Percentiles rank a stretch among this genome's conserved stretches.
These are phyloP conservation scores for Dactylis glomerata DNA, from an alignment of 176 grass and related monocot species.

Conservation along the genomic window DNA sequence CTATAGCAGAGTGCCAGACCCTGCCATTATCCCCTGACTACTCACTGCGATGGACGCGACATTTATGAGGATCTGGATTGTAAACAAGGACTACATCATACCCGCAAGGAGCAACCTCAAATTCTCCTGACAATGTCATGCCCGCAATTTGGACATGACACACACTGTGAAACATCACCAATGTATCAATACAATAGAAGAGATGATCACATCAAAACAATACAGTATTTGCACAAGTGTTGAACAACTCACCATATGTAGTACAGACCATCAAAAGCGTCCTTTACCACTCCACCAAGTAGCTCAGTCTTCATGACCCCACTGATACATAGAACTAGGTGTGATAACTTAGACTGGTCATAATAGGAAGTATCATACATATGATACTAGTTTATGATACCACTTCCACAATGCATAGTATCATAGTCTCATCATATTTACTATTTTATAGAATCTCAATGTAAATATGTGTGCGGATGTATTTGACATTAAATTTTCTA, in stretches of 20 bases:
- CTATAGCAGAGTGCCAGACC: conserved; percentile 1
- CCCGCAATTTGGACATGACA: conserved; percentile 47
- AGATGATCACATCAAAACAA: not conserved
- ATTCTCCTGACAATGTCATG: conserved; percentile 6
- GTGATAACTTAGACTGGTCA: conserved; percentile 62
- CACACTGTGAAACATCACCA: conserved; percentile 23
- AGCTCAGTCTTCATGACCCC: conserved; percentile 70
- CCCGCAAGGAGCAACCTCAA: conserved; percentile 14
- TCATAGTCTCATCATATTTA: too few relatives aligned
- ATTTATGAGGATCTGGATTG: too few relatives aligned
- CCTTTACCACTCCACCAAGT: conserved; percentile 58
- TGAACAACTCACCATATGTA: conserved; percentile 64
- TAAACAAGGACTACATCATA: too few relatives aligned
- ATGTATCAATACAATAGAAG: not conserved
- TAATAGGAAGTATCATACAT: too few relatives aligned
- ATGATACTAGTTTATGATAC: too few relatives aligned
- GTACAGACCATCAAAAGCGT: conserved; percentile 48
- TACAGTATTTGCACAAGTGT: not conserved
- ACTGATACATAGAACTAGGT: conserved; percentile 63
- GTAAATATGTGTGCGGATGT: too few relatives aligned
- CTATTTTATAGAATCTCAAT: too few relatives aligned
- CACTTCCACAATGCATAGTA: too few relatives aligned
- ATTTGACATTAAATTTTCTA: too few relatives aligned
- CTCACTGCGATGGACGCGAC: not conserved
- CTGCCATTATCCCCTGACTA: not conserved